phyloP scores from a whole-genome alignment of 768 basidiomycete species.

The Rhodocollybia butyracea region DNA sequence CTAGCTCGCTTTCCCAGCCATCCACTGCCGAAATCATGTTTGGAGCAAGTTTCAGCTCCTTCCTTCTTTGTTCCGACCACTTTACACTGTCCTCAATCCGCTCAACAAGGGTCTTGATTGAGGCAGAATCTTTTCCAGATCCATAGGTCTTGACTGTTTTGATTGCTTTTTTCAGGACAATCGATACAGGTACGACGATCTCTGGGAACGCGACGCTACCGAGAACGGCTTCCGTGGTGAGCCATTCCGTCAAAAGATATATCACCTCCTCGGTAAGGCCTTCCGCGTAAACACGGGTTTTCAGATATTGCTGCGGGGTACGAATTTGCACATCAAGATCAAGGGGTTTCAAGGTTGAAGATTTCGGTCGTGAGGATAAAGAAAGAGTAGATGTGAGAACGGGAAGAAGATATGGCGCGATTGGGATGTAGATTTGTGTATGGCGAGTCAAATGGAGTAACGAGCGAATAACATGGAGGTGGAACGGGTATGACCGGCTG shows the following conservation, averaged over 20 bases:
- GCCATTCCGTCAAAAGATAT: constrained; percentile 81
- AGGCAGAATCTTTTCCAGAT: constrained; percentile 52
- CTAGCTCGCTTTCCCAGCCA: constrained; percentile 65
- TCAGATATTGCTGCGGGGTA: constrained; percentile 82
- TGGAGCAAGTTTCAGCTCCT: constrained; percentile 72
- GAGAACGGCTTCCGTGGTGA: constrained; percentile 65
- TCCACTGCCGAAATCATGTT: constrained; percentile 65
- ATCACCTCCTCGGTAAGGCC: constrained; percentile 77
- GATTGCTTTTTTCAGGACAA: constrained; percentile 67
- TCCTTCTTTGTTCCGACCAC: constrained; percentile 75
- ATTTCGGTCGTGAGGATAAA: constrained; percentile 67
- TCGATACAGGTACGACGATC: constrained; percentile 73
- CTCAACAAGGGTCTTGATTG: constrained; percentile 78
- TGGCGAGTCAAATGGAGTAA: constrained; percentile 82
- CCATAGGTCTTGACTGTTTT: constrained; percentile 53
- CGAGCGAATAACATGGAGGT: constrained; percentile 88
- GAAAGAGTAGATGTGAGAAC: constrained; percentile 76
- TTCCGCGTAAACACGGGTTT: constrained; percentile 84
- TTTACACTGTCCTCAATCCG: constrained; percentile 79
- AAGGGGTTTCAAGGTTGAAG: constrained; percentile 83
- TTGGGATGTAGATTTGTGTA: constrained; percentile 82
- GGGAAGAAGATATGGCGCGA: constrained; percentile 84
- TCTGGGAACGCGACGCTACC: constrained; percentile 94
- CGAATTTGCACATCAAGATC: constrained; percentile 88
- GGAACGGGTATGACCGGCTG: constrained; percentile 90